phyloP scores from a whole-genome alignment of 306 rosid genomes.

The Quercus alba region DNA sequence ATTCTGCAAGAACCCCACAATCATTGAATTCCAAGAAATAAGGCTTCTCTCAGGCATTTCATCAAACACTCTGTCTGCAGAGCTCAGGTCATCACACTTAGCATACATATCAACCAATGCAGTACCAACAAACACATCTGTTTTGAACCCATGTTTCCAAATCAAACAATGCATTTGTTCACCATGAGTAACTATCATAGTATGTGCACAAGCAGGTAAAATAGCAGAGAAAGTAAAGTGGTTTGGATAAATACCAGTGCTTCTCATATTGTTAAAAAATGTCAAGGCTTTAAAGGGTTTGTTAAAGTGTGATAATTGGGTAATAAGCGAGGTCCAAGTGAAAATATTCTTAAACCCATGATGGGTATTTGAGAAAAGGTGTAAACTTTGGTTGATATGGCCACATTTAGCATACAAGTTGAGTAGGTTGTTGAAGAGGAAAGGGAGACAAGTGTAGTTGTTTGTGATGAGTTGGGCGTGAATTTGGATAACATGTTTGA shows the following conservation, averaged over 20 bases:
- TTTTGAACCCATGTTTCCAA: constrained; percentile 36
- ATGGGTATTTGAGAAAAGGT: constrained; percentile 29
- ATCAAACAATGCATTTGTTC: constrained; percentile 47
- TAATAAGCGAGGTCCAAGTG: constrained; percentile 56
- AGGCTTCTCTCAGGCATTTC: constrained; percentile 51
- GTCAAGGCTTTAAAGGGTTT: constrained; percentile 37
- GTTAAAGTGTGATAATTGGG: constrained; percentile 35
- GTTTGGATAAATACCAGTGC: constrained; percentile 44
- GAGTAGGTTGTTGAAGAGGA: constrained; percentile 49
- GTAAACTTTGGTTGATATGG: constrained; percentile 25
- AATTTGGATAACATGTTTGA: constrained; percentile 36
- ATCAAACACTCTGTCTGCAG: constrained; percentile 53
- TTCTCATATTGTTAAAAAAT: constrained; percentile 42
- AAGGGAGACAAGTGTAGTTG: constrained; percentile 16
- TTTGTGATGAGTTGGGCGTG: constrained; percentile 40
- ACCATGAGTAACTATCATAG: constrained; percentile 28
- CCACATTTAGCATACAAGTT: constrained; percentile 47
- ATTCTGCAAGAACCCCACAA: constrained; percentile 49
- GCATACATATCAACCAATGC: constrained; percentile 58
- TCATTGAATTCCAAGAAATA: constrained; percentile 56
- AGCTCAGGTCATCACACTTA: constrained; percentile 24
- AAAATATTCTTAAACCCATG: constrained; percentile 24
- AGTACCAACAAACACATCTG: constrained; percentile 40
- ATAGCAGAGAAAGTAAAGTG: constrained; percentile 55
- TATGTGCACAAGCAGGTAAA: constrained; percentile 46